Base-by-base conservation (phyloP, 1,284 basidiomycete genomes). In the Ustilago tritici region DNA sequence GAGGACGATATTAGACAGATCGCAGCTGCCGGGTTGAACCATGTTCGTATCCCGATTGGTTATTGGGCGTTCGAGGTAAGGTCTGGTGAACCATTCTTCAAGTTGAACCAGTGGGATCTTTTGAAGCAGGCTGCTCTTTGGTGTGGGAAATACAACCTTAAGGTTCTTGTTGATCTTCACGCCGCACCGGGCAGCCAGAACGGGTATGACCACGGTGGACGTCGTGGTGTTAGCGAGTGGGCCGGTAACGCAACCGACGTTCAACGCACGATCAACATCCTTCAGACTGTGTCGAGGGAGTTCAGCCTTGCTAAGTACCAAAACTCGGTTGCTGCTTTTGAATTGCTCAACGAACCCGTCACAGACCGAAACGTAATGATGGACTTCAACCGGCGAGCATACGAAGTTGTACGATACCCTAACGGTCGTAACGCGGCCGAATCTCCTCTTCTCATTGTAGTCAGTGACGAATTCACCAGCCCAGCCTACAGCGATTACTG, bases 31-130 rank as follows among this genome's bases (percentile, higher is more conserved):
- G 76, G 78, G 17, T 47, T 83, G 41, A 83, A 94, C 85, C 93
- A 94, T 85, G 92, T 95, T 70, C 91, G 95, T 43, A 87, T 97
- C 46, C 95, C 95, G 3, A 93, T 97, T 73, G 93, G 93, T 28
- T 94, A 92, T 86, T 97, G 95, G 95, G 95, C 95, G 1, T 94
- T 93, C 78, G 93, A 95, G 61, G 90, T 93, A 28, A 89, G 90
- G 17, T 88, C 88, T 4, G 93, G 92, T 10, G 94, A 96, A 82
- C 94, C 94, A 0, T 97, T 91, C 87, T 90, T 94, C 74, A 90
- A 92, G 88, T 93, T 94, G 19, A 92, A 93, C 85, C 93, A 92
- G 87, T 78, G 72, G 65, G 80, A 81, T 40, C 88, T 89, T 82
- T 87, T 89, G 32, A 87, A 88, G 70, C 82, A 86, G 59, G 95